A percentile compares a stretch with the other conserved stretches of the same genome.
These are phyloP conservation scores for Tetradesmus obliquus DNA, from an alignment of 139 green algal species.

Conservation along the genomic window DNA sequence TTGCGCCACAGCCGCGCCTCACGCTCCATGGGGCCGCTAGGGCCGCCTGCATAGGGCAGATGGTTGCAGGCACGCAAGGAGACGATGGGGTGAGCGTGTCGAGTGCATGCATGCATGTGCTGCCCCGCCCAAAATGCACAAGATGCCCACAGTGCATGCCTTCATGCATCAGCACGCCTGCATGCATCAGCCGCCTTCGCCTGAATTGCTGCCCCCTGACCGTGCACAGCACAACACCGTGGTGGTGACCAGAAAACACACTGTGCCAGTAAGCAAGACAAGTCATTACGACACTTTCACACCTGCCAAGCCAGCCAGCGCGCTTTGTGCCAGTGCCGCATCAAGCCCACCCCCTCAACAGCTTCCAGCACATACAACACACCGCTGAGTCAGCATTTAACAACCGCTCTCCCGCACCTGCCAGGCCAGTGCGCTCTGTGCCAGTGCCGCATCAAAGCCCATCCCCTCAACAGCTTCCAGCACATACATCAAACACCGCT, in stretches of 20 bases:
- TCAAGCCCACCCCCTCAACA: slow-evolving; percentile 72
- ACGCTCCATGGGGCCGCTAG: slow-evolving; percentile 8
- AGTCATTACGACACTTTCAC: no score
- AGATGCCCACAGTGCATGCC: neutral
- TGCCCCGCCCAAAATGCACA: no score
- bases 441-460: slow-evolving; percentile 56
- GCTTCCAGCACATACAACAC: slow-evolving; percentile 68
- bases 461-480: slow-evolving; percentile 75
- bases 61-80: no score
- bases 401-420: neutral
- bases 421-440: slow-evolving; percentile 38
- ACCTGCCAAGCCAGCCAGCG: neutral
- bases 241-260: no score
- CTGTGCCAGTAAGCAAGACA: no score
- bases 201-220: no score
- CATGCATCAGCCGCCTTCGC: no score
- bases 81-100: no score
- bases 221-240: no score
- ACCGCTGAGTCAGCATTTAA: no score
- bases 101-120: no score
- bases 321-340: slow-evolving; percentile 46
- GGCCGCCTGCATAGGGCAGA: neutral
- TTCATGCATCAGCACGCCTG: neutral
- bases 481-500: slow-evolving; percentile 49
- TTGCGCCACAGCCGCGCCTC: slow-evolving; percentile 66